A percentile compares a stretch with the other conserved stretches of the same genome.
phyloP scores from a whole-genome alignment of 148 eudicot species.

The Spergularia bocconei region DNA sequence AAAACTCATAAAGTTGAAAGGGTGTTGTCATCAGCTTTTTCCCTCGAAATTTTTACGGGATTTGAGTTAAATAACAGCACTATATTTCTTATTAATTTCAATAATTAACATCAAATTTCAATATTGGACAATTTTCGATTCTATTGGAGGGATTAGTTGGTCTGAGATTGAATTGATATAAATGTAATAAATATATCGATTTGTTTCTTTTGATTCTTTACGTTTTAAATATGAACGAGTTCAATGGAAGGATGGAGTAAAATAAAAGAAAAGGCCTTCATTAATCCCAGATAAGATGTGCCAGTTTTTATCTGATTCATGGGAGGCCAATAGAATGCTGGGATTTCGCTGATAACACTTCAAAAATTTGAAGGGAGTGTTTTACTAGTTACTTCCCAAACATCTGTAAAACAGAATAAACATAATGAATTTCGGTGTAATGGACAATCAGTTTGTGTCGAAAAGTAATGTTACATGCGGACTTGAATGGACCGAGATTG shows the following conservation, averaged over 20 bases:
- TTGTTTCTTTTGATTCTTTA: too few species aligned
- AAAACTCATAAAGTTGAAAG: conserved; percentile 40
- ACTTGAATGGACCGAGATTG: too few species aligned
- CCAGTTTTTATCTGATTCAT: background rate
- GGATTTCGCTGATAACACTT: conserved; percentile 1
- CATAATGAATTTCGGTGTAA: too few species aligned
- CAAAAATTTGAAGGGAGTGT: background rate
- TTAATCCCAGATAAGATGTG: background rate
- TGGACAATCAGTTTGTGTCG: too few species aligned
- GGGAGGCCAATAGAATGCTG: background rate
- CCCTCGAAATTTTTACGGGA: conserved; percentile 38
- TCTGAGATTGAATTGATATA: background rate
- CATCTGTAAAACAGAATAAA: background rate
- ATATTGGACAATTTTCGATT: too few species aligned
- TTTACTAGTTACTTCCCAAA: conserved; percentile 6
- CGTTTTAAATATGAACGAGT: too few species aligned
- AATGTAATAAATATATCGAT: background rate
- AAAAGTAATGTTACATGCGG: too few species aligned
- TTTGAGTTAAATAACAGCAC: conserved; percentile 72
- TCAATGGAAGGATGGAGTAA: too few species aligned
- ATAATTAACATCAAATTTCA: too few species aligned
- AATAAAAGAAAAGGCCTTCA: background rate
- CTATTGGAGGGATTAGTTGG: background rate
- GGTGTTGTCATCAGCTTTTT: conserved; percentile 80
- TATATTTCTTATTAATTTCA: conserved; percentile 20